phyloP scores from a whole-genome alignment of 345 rosid species.

The Eucalyptus globulus region DNA sequence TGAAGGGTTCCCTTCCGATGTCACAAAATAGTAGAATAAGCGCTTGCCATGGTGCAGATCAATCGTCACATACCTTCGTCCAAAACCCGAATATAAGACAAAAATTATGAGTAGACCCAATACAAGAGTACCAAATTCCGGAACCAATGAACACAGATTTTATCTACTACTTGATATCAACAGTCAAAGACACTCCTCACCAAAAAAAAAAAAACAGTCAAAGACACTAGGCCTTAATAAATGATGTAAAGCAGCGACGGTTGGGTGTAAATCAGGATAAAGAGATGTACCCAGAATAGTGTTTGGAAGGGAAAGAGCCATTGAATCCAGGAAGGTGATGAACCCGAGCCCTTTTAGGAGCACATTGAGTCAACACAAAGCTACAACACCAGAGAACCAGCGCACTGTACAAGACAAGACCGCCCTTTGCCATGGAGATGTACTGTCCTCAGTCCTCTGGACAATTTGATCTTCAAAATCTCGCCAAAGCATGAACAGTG shows the following conservation, averaged over 20 bases:
- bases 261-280: not conserved
- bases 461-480: not conserved
- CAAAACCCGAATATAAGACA: not conserved
- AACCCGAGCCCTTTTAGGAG: slow-evolving; percentile 44
- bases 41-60: not conserved
- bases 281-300: slow-evolving; percentile 64
- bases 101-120: not conserved
- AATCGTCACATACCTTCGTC: slow-evolving; percentile 1
- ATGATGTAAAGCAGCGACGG: not conserved
- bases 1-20: slow-evolving; percentile 14
- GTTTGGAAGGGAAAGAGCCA: slow-evolving; percentile 62
- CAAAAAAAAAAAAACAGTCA: too few relatives aligned
- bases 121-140: not conserved
- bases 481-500: not conserved
- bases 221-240: not conserved
- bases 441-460: not conserved
- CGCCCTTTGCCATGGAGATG: not conserved
- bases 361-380: slow-evolving; percentile 8
- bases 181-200: too few relatives aligned
- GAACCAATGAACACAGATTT: not conserved
- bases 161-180: too few relatives aligned
- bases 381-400: not conserved
- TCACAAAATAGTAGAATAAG: slow-evolving; percentile 22
- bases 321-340: slow-evolving; percentile 60
- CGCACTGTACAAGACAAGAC: not conserved